These are phyloP conservation scores for Bauhinia variegata DNA, from an alignment of 306 rosid species.

Conservation along the genomic window DNA sequence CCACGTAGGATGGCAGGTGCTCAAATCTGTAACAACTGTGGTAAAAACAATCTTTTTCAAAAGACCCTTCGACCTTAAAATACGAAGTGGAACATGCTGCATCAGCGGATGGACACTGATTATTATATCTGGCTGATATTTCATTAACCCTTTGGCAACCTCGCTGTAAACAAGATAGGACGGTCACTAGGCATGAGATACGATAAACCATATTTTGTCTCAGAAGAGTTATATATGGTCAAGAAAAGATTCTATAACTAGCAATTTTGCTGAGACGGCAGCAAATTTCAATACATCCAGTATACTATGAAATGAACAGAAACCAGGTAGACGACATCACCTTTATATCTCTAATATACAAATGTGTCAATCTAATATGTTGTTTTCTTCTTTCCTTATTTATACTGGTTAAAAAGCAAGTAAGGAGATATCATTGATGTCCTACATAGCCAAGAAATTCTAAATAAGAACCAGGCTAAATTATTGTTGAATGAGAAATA, in stretches of 20 bases:
- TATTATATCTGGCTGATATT: conserved; percentile 95
- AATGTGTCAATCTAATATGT: background rate
- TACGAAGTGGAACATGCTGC: conserved; percentile 97
- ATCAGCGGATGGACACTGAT: conserved; percentile 98
- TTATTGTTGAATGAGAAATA: too few relatives aligned
- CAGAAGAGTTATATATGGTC: conserved; percentile 17
- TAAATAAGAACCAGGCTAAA: too few relatives aligned
- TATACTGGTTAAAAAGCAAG: too few relatives aligned
- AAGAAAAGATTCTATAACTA: conserved; percentile 11
- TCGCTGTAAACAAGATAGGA: conserved; percentile 47
- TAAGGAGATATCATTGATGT: background rate
- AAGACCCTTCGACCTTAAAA: conserved; percentile 86
- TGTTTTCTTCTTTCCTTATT: too few relatives aligned
- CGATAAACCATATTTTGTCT: conserved; percentile 8
- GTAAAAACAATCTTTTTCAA: conserved; percentile 91
- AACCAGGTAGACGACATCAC: too few relatives aligned
- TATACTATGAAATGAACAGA: too few relatives aligned
- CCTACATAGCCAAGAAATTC: too few relatives aligned
- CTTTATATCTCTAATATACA: too few relatives aligned
- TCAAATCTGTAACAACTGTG: conserved; percentile 93
- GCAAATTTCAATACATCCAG: conserved; percentile 24
- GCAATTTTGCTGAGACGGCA: background rate
- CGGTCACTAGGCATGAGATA: background rate
- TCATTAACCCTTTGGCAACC: conserved; percentile 92
- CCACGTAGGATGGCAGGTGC: conserved; percentile 99